Evolutionary conservation across 2,329 filamentous ascomycete genomes (phyloP).

Genomic region (Pseudocercospora fuligena): DNA sequence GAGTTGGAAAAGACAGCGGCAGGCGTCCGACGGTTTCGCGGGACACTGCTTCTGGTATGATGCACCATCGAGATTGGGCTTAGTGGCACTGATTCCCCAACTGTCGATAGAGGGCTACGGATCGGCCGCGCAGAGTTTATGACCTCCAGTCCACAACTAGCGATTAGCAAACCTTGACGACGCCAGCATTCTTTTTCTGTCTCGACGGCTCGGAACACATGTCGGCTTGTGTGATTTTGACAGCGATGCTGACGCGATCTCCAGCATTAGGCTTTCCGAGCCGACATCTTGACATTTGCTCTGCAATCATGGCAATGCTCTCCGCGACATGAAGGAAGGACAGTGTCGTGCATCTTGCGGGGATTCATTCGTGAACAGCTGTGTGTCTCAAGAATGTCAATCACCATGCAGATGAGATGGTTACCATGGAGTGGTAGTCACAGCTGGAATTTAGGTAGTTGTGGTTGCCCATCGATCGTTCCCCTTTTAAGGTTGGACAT

Average conservation of each 20-base stretch:
- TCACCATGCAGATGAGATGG: neutral
- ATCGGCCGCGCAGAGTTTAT: neutral
- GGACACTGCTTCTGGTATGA: neutral
- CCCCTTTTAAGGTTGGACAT: slow-evolving; percentile 9
- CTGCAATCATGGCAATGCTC: neutral
- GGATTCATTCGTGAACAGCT: neutral
- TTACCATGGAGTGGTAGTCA: neutral
- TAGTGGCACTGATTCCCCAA: neutral
- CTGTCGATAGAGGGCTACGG: slow-evolving; percentile 4
- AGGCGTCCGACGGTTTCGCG: neutral
- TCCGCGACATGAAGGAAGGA: neutral
- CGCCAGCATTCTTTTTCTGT: slow-evolving; percentile 12
- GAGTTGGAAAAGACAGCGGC: neutral
- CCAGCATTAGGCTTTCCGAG: slow-evolving; percentile 17
- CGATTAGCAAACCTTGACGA: neutral
- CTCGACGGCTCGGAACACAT: slow-evolving; percentile 2
- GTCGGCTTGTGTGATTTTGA: neutral
- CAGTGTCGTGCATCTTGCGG: neutral
- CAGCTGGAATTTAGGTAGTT: neutral
- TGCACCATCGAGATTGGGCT: neutral
- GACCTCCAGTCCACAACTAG: neutral
- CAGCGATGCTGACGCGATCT: slow-evolving; percentile 18
- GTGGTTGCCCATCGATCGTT: slow-evolving; percentile 13
- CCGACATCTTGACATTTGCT: slow-evolving; percentile 4
- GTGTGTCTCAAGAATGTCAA: neutral